Evolutionary conservation across 129 eudicot genomes (phyloP).

Genomic region (Daucus carota): DNA sequence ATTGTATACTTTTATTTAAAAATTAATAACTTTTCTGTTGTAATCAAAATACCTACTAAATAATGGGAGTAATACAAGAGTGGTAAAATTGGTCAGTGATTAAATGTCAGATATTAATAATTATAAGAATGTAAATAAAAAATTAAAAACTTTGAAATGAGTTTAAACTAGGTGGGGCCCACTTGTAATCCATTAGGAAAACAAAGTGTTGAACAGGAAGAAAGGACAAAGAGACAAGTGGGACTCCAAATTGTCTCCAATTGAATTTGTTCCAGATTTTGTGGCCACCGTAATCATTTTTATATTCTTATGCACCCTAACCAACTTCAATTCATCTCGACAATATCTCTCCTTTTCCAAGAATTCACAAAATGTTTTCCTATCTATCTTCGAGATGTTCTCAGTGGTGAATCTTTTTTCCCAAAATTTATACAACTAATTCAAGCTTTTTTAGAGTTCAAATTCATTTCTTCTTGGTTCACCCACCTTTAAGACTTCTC

Average conservation of each 20-base stretch:
- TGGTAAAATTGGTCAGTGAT: too few species aligned
- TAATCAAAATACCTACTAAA: too few species aligned
- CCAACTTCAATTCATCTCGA: background rate
- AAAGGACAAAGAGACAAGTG: slow-evolving; percentile 15
- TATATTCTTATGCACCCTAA: background rate
- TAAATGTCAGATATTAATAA: too few species aligned
- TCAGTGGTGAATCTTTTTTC: background rate
- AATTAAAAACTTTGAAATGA: too few species aligned
- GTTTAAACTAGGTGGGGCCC: background rate
- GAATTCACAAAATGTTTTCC: background rate
- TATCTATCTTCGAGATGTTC: background rate
- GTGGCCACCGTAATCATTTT: slow-evolving; percentile 10
- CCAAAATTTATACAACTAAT: too few species aligned
- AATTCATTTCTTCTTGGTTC: too few species aligned
- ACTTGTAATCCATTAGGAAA: background rate
- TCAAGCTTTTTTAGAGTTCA: too few species aligned
- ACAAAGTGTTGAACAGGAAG: background rate
- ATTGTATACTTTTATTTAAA: too few species aligned
- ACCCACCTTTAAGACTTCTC: too few species aligned
- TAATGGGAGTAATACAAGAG: too few species aligned
- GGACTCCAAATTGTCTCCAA: slow-evolving; percentile 3
- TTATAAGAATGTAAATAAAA: too few species aligned
- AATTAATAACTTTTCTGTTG: too few species aligned
- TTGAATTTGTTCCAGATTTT: background rate
- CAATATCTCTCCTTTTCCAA: slow-evolving; percentile 4